Percentiles rank a stretch among this genome's conserved stretches.
phyloP scores from a whole-genome alignment of 1,284 basidiomycete species.

The Stereum hirsutum region DNA sequence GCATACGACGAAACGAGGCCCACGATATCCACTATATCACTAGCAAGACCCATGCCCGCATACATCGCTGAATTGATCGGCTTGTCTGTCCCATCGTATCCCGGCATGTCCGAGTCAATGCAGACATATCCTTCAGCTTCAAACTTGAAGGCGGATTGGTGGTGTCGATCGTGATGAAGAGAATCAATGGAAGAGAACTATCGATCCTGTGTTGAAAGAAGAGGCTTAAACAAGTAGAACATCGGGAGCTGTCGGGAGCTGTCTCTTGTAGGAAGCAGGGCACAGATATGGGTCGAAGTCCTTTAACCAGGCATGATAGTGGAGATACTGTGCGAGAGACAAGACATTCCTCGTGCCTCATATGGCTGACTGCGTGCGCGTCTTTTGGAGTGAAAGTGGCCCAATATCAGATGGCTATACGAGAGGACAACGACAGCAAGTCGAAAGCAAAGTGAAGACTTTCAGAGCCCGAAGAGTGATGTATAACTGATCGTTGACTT shows the following conservation, averaged over 20 bases:
- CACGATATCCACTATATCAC: constrained; percentile 37
- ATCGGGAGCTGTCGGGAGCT: constrained; percentile 24
- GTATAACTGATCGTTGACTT: too few relatives aligned
- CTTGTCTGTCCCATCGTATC: constrained; percentile 43
- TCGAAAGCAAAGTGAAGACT: too few relatives aligned
- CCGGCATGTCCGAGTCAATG: constrained; percentile 43
- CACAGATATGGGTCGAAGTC: too few relatives aligned
- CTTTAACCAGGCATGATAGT: too few relatives aligned
- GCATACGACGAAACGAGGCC: too few relatives aligned
- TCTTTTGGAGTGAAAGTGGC: too few relatives aligned
- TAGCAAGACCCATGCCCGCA: constrained; percentile 24
- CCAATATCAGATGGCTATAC: too few relatives aligned
- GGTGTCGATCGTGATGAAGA: constrained; percentile 38
- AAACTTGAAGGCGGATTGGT: constrained; percentile 35
- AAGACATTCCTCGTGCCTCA: too few relatives aligned
- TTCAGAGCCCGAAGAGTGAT: too few relatives aligned
- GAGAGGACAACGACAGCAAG: too few relatives aligned
- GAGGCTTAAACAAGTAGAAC: constrained; percentile 24
- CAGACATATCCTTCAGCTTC: constrained; percentile 35
- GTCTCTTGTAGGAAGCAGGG: constrained; percentile 3
- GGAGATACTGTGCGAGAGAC: too few relatives aligned
- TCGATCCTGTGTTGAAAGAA: constrained; percentile 19
- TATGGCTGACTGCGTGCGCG: too few relatives aligned
- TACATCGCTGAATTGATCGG: constrained; percentile 33
- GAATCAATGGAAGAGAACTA: constrained; percentile 42